Percentiles rank a stretch among this genome's conserved stretches.
Conservation (phyloP, 495 filamentous ascomycete species). For the Baudoinia panamericana region DNA sequence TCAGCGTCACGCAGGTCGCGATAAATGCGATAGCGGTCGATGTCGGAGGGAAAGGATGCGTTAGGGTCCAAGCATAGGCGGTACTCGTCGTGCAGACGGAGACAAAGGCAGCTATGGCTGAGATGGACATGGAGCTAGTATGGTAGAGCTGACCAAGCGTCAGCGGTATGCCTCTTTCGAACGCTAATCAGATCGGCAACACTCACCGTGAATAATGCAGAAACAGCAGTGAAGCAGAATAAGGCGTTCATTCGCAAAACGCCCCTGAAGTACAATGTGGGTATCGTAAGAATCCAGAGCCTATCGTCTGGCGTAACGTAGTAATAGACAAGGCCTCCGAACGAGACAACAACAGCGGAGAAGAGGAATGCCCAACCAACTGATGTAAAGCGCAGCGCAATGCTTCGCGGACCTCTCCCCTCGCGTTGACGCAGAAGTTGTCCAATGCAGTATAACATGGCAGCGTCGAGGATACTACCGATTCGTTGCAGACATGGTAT, state of each 20-base stretch:
- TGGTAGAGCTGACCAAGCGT: slow-evolving; percentile 12
- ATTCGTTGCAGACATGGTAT: slow-evolving; percentile 19
- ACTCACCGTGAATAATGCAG: slow-evolving; percentile 23
- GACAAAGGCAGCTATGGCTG: slow-evolving; percentile 11
- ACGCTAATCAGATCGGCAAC: background rate
- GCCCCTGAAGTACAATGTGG: slow-evolving; percentile 13
- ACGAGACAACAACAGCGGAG: background rate
- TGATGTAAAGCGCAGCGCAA: slow-evolving; percentile 5
- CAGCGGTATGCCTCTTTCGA: background rate
- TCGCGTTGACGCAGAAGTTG: slow-evolving; percentile 10
- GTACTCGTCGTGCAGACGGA: slow-evolving; percentile 11
- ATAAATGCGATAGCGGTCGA: slow-evolving; percentile 3
- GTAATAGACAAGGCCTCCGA: slow-evolving; percentile 5
- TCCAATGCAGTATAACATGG: slow-evolving; percentile 13
- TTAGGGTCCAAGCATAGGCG: slow-evolving; percentile 16
- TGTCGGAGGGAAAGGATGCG: slow-evolving; percentile 16
- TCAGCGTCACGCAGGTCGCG: slow-evolving; percentile 6
- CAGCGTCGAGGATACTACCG: slow-evolving; percentile 18
- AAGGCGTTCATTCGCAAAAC: slow-evolving; percentile 13
- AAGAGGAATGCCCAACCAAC: slow-evolving; percentile 24
- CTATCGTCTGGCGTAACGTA: slow-evolving; percentile 9
- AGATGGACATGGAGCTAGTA: slow-evolving; percentile 10
- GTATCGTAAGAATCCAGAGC: slow-evolving; percentile 13
- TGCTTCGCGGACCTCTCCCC: background rate
- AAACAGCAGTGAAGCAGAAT: slow-evolving; percentile 18